A percentile compares a stretch with the other conserved stretches of the same genome.
These are phyloP conservation scores for Ogataea populi-albae DNA, from an alignment of 805 yeast genomes.

Conservation along the genomic window DNA sequence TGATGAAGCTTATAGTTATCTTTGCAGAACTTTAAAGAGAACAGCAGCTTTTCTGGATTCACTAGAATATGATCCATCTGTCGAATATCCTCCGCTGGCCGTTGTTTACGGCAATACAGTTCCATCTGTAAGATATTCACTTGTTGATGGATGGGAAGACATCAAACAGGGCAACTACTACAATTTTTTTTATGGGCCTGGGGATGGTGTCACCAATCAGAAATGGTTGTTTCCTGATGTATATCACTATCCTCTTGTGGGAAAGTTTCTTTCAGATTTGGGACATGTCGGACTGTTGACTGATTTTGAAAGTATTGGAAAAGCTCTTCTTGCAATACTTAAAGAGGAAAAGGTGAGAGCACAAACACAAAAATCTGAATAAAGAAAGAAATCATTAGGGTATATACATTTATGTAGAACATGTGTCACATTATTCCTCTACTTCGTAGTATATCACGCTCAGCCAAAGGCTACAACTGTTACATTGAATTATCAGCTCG, in stretches of 20 bases:
- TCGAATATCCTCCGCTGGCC: conserved; percentile 76
- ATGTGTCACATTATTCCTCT: conserved; percentile 15
- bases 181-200: conserved; percentile 81
- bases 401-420: too few relatives aligned
- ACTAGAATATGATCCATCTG: conserved; percentile 48
- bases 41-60: conserved; percentile 58
- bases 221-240: conserved; percentile 76
- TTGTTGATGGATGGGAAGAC: conserved; percentile 59
- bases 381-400: too few relatives aligned
- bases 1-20: conserved; percentile 62
- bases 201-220: conserved; percentile 90
- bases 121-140: conserved; percentile 82
- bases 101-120: conserved; percentile 76
- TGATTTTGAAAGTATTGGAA: conserved; percentile 68
- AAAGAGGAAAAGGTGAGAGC: conserved; percentile 47
- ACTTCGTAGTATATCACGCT: conserved; percentile 64
- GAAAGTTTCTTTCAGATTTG: conserved; percentile 56
- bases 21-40: conserved; percentile 55
- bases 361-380: too few relatives aligned
- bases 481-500: conserved; percentile 75
- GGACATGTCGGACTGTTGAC: conserved; percentile 83
- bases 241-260: conserved; percentile 70
- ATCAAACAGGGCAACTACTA: conserved; percentile 69
- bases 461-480: conserved; percentile 83
- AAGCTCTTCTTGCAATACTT: conserved; percentile 62